Conservation (phyloP, 768 basidiomycete species). For the Calocybe gangraenosa region DNA sequence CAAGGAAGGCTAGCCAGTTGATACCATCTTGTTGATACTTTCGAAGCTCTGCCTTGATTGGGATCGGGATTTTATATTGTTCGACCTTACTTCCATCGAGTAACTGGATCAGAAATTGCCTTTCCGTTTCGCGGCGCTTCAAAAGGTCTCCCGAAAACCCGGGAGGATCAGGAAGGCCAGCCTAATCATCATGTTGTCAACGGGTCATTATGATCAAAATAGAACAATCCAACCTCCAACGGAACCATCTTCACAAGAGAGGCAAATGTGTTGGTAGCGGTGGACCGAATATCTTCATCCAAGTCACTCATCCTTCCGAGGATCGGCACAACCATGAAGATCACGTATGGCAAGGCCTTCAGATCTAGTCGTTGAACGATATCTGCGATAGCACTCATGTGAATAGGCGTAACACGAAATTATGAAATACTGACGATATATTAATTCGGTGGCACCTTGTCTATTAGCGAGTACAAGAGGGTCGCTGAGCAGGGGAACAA, state of each 20-base stretch:
- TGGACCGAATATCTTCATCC: constrained; percentile 86
- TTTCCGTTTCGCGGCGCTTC: constrained; percentile 79
- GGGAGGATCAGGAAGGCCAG: constrained; percentile 93
- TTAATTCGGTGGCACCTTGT: constrained; percentile 86
- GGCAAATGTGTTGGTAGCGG: constrained; percentile 97
- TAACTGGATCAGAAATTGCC: constrained; percentile 89
- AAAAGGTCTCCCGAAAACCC: constrained; percentile 88
- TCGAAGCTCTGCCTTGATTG: constrained; percentile 89
- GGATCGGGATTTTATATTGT: constrained; percentile 79
- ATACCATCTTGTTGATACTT: constrained; percentile 99
- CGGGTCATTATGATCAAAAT: not conserved
- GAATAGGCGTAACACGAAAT: constrained; percentile 2
- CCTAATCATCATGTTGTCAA: constrained; percentile 38
- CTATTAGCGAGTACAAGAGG: constrained; percentile 67
- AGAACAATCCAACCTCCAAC: constrained; percentile 64
- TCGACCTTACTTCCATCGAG: constrained; percentile 95
- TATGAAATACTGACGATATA: constrained; percentile 70
- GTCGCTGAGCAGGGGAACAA: constrained; percentile 82
- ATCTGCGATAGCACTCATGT: constrained; percentile 46
- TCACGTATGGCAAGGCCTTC: constrained; percentile 92
- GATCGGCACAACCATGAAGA: constrained; percentile 94
- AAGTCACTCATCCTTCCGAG: constrained; percentile 96
- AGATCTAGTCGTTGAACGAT: constrained; percentile 89
- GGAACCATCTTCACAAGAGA: constrained; percentile 98
- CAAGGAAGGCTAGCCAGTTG: constrained; percentile 97